These are phyloP conservation scores for Helicostylum pulchrum DNA, from an alignment of 192 early-diverging fungal species.

Conservation along the genomic window DNA sequence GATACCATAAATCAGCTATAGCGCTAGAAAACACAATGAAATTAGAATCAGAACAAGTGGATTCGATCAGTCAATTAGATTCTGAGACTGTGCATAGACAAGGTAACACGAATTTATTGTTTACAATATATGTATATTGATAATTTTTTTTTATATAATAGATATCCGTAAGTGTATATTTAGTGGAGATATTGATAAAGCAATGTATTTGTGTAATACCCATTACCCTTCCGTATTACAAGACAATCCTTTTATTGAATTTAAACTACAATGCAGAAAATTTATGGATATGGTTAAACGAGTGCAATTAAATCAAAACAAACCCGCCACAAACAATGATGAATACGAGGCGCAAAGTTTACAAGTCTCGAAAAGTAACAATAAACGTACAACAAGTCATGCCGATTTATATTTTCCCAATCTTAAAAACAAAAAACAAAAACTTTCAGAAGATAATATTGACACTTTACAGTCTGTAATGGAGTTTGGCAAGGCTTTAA, in stretches of 20 bases:
- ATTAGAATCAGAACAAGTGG: neutral
- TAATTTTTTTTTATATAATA: constrained; percentile 6
- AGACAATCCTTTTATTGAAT: constrained; percentile 61
- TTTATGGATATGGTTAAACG: constrained; percentile 80
- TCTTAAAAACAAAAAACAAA: constrained; percentile 4
- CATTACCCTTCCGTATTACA: constrained; percentile 67
- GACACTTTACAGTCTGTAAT: constrained; percentile 31
- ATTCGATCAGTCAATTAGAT: neutral
- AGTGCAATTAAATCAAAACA: neutral
- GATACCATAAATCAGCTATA: constrained; percentile 42
- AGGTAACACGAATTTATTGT: neutral
- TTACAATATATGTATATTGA: constrained; percentile 3
- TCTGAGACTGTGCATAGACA: constrained; percentile 14
- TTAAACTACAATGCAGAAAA: constrained; percentile 77
- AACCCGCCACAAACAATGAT: neutral
- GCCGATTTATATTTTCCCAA: neutral
- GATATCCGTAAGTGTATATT: constrained; percentile 53
- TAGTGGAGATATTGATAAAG: constrained; percentile 72
- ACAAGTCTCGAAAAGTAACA: constrained; percentile 2
- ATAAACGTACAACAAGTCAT: no score
- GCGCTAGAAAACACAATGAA: constrained; percentile 45
- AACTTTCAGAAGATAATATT: neutral
- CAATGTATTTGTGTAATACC: constrained; percentile 61
- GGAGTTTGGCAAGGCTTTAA: constrained; percentile 46
- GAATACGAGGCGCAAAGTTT: constrained; percentile 6